phyloP scores from a whole-genome alignment of 257 asterid genomes.

The Rubia yunnanensis region DNA sequence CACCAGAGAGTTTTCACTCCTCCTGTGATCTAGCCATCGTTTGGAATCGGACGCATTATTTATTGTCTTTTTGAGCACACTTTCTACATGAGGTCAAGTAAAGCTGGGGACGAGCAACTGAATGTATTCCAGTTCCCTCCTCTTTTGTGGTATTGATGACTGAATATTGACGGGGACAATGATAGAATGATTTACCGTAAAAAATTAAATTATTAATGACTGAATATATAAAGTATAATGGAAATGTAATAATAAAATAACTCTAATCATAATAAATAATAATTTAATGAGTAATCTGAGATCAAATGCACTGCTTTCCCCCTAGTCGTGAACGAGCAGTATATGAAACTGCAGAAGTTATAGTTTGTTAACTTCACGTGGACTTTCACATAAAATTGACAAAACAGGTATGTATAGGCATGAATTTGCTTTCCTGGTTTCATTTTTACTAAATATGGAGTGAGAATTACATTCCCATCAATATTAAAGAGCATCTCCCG shows the following conservation, averaged over 20 bases:
- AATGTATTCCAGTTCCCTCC: constrained; percentile 76
- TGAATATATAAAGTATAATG: too few species aligned
- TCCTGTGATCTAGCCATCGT: constrained; percentile 81
- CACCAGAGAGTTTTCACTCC: constrained; percentile 88
- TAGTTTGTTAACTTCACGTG: constrained; percentile 51
- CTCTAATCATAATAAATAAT: too few species aligned
- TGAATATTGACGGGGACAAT: too few species aligned
- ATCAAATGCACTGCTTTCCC: constrained; percentile 89
- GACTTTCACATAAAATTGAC: constrained; percentile 76
- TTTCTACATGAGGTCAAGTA: constrained; percentile 66
- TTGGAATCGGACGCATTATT: constrained; percentile 80
- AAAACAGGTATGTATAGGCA: constrained; percentile 45
- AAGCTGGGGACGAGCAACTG: constrained; percentile 72
- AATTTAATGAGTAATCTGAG: too few species aligned
- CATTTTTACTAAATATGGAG: too few species aligned
- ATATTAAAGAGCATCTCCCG: too few species aligned
- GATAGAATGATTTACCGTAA: too few species aligned
- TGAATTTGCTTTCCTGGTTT: not conserved
- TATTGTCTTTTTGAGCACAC: constrained; percentile 81
- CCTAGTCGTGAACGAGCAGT: constrained; percentile 69
- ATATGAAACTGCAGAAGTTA: constrained; percentile 52
- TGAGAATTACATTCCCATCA: too few species aligned
- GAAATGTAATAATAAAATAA: too few species aligned
- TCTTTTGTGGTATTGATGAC: constrained; percentile 71
- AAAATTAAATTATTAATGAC: too few species aligned